Base-by-base conservation (phyloP, 352 stramenopile genomes). In the Phytophthora niederhauseri region DNA sequence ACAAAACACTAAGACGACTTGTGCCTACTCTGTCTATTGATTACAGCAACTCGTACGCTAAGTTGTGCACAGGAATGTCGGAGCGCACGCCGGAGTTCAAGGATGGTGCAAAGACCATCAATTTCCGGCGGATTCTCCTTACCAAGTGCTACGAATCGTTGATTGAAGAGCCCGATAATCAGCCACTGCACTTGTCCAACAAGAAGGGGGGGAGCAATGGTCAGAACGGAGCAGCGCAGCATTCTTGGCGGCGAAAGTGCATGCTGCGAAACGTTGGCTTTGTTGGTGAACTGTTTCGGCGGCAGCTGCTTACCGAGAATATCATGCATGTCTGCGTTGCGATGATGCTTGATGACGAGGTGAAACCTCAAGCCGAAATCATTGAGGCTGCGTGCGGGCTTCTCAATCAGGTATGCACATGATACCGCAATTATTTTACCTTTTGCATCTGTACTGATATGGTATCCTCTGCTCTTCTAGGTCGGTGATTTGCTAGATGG, bases 271-370 rank as follows among this genome's bases (percentile, higher is more conserved):
- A 94, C 61, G 83, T 93, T 26, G 76, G 75, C 26, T 75, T 93
- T 30, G 77, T 93, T 1, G 85, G 85, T n/a, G 85, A 92, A 51
- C 76, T 94, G 22, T 94, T 94, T 62, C 85, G 87, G 30, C 76
- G 87, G 8, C 85, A 94, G 63, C 52, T 94, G 45, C 75, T 94
- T 31, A 93, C 85, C 6, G 87, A 94, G 55, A 94, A 94, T 52
- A 82, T 93, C 54, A 93, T 94, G 83, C 87, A 94, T 63, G 87
- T 94, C 34, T 92, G 83, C 51, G 77, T 94, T 36, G 84, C 85
- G 17, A 92, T 94, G 84, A 93, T 93, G 85, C 81, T 94, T 19
- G 87, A 94, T 20, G 73, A 92, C 38, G 85, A 94, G 57, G 62
- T 81, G 12, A 81, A 89, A 14, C 84, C 82, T 20, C 76, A 92